Evolutionary conservation across 1,284 basidiomycete genomes (phyloP), one percentile per base, ranked within the genome.

Genomic region (Pseudozyma sp.): DNA sequence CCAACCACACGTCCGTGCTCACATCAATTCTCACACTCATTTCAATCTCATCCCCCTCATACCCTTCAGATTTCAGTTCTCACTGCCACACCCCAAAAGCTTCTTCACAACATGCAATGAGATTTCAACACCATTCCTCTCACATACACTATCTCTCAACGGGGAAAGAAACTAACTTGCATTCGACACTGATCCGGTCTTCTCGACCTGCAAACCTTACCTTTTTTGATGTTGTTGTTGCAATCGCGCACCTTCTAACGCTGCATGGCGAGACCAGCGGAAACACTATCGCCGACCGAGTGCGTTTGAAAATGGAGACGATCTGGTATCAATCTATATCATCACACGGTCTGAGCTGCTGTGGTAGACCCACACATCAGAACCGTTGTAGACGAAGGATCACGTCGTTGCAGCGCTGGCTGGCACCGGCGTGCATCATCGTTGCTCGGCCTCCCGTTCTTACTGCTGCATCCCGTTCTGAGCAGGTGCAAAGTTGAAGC

Each of bases 401-500:
- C 9, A 10, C 8, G 35, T 37, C 35, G 35, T 37, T 37, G 35
- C 35, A 37, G 35, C 8, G 35, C 14, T 37, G 35, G 35, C 35
- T 10, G 9, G 35, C 24, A 24, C 24, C 24, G 24, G 10, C 37
- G 37, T 39, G 37, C 16, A 43, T 11, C 42, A 17, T n/a, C 16
- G 16, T 43, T 43, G 16, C 19, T 14, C 17, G 44, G n/a, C 7
- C 33, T 19, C 17, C 16, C 2, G 24, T 24, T 24, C 43, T 54
- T 67, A 77, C 64, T 74, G 71, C 76, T 80, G 75, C 79, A 80
- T 80, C 44, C 73, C 68, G 51, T 81, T 77, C 47, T 64, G 60
- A n/a, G 72, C 49, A 14, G 76, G 67, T 33, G 75, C 77, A 65
- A 82, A 82, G 71, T 75, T 77, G 69, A 82, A 82, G n/a, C 81